Evolutionary conservation across 805 yeast species (phyloP).

Genomic region (Kazachstania viticola): DNA sequence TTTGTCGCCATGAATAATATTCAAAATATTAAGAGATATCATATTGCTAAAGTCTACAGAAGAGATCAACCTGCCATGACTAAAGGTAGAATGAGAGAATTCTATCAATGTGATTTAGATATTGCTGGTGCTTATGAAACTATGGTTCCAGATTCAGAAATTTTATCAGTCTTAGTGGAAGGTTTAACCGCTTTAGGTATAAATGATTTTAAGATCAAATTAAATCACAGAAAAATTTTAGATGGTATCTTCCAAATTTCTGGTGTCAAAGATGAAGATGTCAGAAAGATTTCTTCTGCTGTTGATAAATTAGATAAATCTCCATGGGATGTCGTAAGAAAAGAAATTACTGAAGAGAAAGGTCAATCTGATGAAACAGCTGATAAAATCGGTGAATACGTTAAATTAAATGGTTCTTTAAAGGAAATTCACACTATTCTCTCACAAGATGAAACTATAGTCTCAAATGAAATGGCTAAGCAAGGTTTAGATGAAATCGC

Average conservation of each 20-base stretch:
- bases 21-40: constrained; percentile 83
- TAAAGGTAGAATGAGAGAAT: constrained; percentile 99
- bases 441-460: constrained; percentile 44
- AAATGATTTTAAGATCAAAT: constrained; percentile 76
- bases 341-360: constrained; percentile 87
- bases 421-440: constrained; percentile 48
- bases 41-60: constrained; percentile 96
- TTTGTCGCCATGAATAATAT: constrained; percentile 93
- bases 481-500: constrained; percentile 76
- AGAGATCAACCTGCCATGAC: constrained; percentile 99
- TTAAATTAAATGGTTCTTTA: constrained; percentile 70
- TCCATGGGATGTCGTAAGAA: constrained; percentile 91
- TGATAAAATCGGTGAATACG: constrained; percentile 84
- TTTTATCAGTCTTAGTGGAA: constrained; percentile 68
- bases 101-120: constrained; percentile 97
- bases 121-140: constrained; percentile 86
- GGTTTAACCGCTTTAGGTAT: constrained; percentile 80
- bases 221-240: constrained; percentile 89
- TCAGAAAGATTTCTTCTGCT: constrained; percentile 85
- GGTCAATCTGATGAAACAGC: constrained; percentile 87
- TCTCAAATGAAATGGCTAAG: constrained; percentile 59
- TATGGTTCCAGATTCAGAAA: constrained; percentile 96
- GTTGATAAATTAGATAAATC: constrained; percentile 92
- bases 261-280: constrained; percentile 91
- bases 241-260: constrained; percentile 94